Evolutionary conservation across 1,139 yeast species (phyloP).

Genomic region (Yamadazyma atmosphaerica): DNA sequence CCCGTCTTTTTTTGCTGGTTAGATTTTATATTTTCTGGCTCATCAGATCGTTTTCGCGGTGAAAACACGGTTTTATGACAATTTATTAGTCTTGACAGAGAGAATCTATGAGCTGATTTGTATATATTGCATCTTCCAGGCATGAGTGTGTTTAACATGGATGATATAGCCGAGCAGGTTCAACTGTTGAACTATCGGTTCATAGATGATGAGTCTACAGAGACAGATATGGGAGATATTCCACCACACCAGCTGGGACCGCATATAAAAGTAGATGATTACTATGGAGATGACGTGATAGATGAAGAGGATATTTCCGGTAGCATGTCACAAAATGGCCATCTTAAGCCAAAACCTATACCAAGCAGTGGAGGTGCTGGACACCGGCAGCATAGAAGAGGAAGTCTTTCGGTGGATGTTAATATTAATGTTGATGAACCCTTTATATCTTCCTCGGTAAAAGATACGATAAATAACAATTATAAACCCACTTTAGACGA

Average conservation of each 20-base stretch:
- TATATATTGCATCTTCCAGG: not conserved
- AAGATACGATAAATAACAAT: constrained; percentile 15
- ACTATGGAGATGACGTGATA: not conserved
- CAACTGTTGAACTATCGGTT: constrained; percentile 18
- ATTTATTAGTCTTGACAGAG: too few relatives aligned
- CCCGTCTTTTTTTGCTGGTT: not conserved
- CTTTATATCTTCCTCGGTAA: constrained; percentile 24
- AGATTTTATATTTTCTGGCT: not conserved
- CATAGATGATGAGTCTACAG: constrained; percentile 13
- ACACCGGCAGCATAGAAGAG: constrained; percentile 8
- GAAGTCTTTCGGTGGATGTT: constrained; percentile 23
- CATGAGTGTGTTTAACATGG: constrained; percentile 20
- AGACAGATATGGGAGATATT: not conserved
- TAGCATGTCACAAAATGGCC: not conserved
- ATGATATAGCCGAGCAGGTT: constrained; percentile 19
- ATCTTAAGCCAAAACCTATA: not conserved
- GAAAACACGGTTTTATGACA: not conserved
- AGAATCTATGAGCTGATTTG: not conserved
- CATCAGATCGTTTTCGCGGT: not conserved
- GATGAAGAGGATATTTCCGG: not conserved
- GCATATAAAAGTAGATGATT: not conserved
- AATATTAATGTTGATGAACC: constrained; percentile 22
- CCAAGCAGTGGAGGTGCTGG: constrained; percentile 1
- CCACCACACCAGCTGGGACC: not conserved
- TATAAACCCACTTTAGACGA: constrained; percentile 49